Evolutionary conservation across 1,284 basidiomycete genomes (phyloP), one percentile per base, ranked within the genome.

Genomic region (Meira nashicola): DNA sequence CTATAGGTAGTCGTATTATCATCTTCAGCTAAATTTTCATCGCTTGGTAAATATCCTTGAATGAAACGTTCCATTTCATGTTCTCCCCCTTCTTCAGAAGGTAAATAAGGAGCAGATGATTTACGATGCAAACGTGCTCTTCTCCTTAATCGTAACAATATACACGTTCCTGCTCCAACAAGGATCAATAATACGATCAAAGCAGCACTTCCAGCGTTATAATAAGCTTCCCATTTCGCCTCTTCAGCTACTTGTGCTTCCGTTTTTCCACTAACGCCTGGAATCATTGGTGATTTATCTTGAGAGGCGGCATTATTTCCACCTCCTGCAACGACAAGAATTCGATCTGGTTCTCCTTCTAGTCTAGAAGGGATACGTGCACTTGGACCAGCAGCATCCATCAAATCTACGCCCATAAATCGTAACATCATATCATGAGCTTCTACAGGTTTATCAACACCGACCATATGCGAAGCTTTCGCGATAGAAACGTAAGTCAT

Each of bases 361-460:
- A 94, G 82, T 38, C 84, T 84, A 62, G 88, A 90, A 7, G 89
- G 87, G 85, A 73, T 82, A 79, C 40, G 87, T 84, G 39, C 89
- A 84, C 64, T 88, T 83, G 60, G 88, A 1, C 80, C 91, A 1
- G 87, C 82, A 47, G 95, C 84, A 3, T 85, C 83, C 33, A 87
- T 84, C 70, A 93, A 89, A 80, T 97, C 88, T 58, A 93, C 86
- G 12, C 58, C 68, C 71, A 77, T 72, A 55, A 72, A 77, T 21
- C 74, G 63, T 3, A 77, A 85, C 73, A 98, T 94, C 95, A 98
- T 97, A 79, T 98, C 94, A 79, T 97, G 92, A 3, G 91, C 83
- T 37, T 88, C 86, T 58, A 90, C 83, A 0, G 93, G 94, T 11
- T 89, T 82, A 79, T 98, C 94, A 76, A 86, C 94, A 0, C 90